Base-by-base conservation (phyloP, 2,329 filamentous ascomycete genomes). In the Metarhizium brunneum region DNA sequence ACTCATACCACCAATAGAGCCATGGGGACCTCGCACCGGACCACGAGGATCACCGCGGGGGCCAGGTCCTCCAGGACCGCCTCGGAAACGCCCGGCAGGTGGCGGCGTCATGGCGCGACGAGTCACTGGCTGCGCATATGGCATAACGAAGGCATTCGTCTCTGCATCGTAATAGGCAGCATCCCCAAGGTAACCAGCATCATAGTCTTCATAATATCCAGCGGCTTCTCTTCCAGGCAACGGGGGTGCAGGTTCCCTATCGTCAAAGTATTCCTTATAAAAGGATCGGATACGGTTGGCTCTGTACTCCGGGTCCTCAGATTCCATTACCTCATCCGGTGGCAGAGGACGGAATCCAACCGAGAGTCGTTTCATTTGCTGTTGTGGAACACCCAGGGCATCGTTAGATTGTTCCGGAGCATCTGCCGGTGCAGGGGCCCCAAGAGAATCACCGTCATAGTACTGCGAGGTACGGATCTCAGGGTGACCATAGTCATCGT, bases 251-350 rank as follows among this genome's bases (percentile, higher is more conserved):
- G 68, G 62, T 47, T 71, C 70, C 67, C 84, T 88, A 47, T 96
- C 92, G 62, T 97, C 94, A 64, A 99, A 99, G 75, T 99, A 99
- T 69, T 99, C 94, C 76, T 96, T 96, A 77, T 99, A 99, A 76
- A 99, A 99, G 4, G 94, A 99, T 69, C 94, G 84, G 62, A 99
- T 99, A 57, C 94, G 86, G 76, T 96, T 97, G 60, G 94, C 94
- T 65, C 94, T 85, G 66, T 92, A 86, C 70, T 97, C 94, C 0
- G 94, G 91, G 68, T 96, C 92, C 67, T 97, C 94, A 3, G 86
- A 83, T 47, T 86, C 83, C 35, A 78, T 80, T 54, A 89, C 84
- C 60, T 95, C 88, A 65, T 92, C 86, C 40, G 91, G 90, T 5
- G 94, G 94, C 59, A 99, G 79, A 25, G 94, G 94, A 16, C 94